phyloP scores from a whole-genome alignment of 1,139 yeast genomes.

The Saccharomyces pastorianus region DNA sequence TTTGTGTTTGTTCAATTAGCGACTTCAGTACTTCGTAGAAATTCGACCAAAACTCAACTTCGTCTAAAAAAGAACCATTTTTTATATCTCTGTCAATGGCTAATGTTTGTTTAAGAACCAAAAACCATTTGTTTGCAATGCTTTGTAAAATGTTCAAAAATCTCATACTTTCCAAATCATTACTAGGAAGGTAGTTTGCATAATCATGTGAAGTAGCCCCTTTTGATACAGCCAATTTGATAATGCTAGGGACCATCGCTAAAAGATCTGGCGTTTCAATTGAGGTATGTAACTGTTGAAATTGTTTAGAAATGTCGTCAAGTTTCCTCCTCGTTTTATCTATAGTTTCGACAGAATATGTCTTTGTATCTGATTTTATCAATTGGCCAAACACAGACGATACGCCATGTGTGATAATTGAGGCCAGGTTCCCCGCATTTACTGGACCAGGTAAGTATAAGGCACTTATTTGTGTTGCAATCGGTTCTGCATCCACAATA shows the following conservation, averaged over 20 bases:
- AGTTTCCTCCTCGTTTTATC: slow-evolving; percentile 52
- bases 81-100: slow-evolving; percentile 43
- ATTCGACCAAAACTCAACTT: slow-evolving; percentile 71
- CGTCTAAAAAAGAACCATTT: slow-evolving; percentile 60
- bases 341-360: slow-evolving; percentile 33
- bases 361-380: slow-evolving; percentile 17
- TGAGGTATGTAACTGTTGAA: slow-evolving; percentile 61
- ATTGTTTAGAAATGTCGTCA: slow-evolving; percentile 58
- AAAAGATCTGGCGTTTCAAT: slow-evolving; percentile 61
- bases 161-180: slow-evolving; percentile 41
- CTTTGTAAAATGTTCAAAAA: slow-evolving; percentile 61
- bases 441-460: slow-evolving; percentile 11
- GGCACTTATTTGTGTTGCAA: slow-evolving; percentile 22
- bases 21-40: slow-evolving; percentile 55
- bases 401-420: slow-evolving; percentile 48
- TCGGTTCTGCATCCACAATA: slow-evolving; percentile 8
- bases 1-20: slow-evolving; percentile 50
- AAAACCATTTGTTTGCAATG: slow-evolving; percentile 67
- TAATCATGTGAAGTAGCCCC: slow-evolving; percentile 29
- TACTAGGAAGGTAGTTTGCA: slow-evolving; percentile 32
- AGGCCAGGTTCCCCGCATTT: slow-evolving; percentile 47
- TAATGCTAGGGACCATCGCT: slow-evolving; percentile 45
- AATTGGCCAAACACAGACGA: slow-evolving; percentile 46
- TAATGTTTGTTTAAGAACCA: slow-evolving; percentile 52
- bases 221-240: slow-evolving; percentile 36